These are phyloP conservation scores for Candida nitratophila DNA, from an alignment of 805 yeast genomes.

Conservation along the genomic window DNA sequence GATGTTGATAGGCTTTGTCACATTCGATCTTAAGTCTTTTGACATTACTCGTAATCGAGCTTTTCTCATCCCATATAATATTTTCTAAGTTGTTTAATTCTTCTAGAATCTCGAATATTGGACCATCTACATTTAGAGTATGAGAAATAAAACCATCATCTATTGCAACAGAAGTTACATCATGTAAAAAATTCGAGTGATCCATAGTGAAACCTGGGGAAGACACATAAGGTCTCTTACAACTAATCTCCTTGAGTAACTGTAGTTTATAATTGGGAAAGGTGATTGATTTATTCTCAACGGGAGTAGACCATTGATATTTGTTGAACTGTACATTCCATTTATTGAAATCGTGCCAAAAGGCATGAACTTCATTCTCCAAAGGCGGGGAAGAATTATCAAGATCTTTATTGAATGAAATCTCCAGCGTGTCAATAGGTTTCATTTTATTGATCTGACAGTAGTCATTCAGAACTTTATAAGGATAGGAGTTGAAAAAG, in stretches of 20 bases:
- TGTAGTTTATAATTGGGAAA: not conserved
- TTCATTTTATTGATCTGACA: not conserved
- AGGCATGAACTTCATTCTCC: not conserved
- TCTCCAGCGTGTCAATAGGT: not conserved
- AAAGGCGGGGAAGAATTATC: not conserved
- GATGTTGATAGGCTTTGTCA: too few species aligned
- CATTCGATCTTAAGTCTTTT: too few species aligned
- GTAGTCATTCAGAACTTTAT: not conserved
- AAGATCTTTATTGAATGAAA: not conserved
- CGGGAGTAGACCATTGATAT: not conserved
- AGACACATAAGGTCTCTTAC: not conserved
- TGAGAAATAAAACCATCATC: too few species aligned
- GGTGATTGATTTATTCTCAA: not conserved
- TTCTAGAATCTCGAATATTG: too few species aligned
- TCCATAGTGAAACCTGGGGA: not conserved
- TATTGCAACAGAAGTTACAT: too few species aligned
- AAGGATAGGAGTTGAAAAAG: not conserved
- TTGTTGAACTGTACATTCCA: not conserved
- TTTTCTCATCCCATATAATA: too few species aligned
- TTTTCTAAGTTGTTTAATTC: too few species aligned
- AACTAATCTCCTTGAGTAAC: not conserved
- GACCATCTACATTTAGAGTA: too few species aligned
- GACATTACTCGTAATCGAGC: too few species aligned
- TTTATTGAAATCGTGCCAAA: not conserved
- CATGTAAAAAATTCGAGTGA: not conserved